Evolutionary conservation across 805 yeast species (phyloP), one percentile per base, ranked within the genome.

Genomic region (Komagataella phaffii): DNA sequence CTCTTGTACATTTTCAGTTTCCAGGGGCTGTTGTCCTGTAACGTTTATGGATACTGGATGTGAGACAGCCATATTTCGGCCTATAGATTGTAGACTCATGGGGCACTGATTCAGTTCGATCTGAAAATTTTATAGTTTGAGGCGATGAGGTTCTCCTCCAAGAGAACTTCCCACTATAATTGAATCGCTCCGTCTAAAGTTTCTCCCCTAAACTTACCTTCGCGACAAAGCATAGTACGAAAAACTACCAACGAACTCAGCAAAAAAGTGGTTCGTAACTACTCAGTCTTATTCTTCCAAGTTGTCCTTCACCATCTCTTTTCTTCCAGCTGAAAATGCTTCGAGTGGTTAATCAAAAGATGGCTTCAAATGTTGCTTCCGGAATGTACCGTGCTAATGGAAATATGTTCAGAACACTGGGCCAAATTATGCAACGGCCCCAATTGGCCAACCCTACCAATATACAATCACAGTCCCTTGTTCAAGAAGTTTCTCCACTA

Each of bases 31-130:
- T 1, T 58, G 44, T 24, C 50, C 53, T 21, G 58, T 24, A 4
- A 72, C 63, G 18, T 65, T 68, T 3, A 72, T 61, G 21, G 71
- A 63, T 1, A 75, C 73, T 7, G 83, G 81, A 1, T 72, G 65
- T 52, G 75, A 74, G 24, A 77, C 71, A 1, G 77, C 74, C 6
- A 74, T 69, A 24, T 70, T 30, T 24, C 50, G 17, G 21, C 47
- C 48, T 24, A 36, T 30, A 30, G 40, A n/a, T 23, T 47, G 24
- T 36, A 30, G 45, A 50, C 43, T 17, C 17, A 24, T 24, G 49
- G 12, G 6, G 18, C 10, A 2, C 3, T 24, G 21, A 21, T 1
- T 47, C 18, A 18, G 44, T 47, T n/a, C n/a, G 8, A 47, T 21
- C 24, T 19, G 24, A 19, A 47, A 47, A 18, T 18, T 47, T 47